Evolutionary conservation across 208 protist genomes (phyloP), one percentile per base, ranked within the genome.

Genomic region (Crithidia expoeki): DNA sequence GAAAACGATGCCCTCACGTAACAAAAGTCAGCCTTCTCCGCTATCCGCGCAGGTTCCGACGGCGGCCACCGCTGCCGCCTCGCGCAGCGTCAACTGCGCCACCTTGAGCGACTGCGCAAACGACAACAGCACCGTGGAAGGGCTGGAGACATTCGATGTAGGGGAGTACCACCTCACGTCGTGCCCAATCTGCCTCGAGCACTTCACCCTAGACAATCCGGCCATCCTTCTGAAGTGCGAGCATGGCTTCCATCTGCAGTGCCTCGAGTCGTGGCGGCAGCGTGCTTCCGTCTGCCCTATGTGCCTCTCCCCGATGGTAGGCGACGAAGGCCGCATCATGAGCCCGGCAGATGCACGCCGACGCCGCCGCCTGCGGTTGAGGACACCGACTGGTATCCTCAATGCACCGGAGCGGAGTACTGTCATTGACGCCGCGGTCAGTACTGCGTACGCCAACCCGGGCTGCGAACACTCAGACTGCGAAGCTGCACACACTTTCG

Each of bases 231-330:
- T 95, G 7, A 61, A 66, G 12, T 95, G 90, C 76, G 85, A 83
- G 32, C 90, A 95, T 63, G 81, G 84, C 17, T 90, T 95, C 60
- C 90, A 95, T 46, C 47, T 93, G 42, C 90, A 93, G 78, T 95
- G 90, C 67, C 71, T 93, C 17, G 84, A 93, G 72, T 76, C 84
- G 44, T 95, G 90, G 87, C 83, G 87, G 49, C 81, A 93, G 71
- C 83, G 90, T 7, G 86, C 83, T 1, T 49, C 79, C 0, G 49
- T 83, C 28, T 93, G 87, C 52, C 87, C 90, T 1, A 82, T 95
- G 42, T 94, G 89, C 44, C 74, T 82, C 28, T 53, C 62, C 4
- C 69, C 68, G 21, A n/a, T 94, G 2, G 42, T 65, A 0, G 76
- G 65, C 1, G 80, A 89, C 23, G 83, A 81, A 12, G 75, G 80